These are phyloP conservation scores for Eucalyptus brandiana DNA, from an alignment of 345 rosid species.

Conservation along the genomic window DNA sequence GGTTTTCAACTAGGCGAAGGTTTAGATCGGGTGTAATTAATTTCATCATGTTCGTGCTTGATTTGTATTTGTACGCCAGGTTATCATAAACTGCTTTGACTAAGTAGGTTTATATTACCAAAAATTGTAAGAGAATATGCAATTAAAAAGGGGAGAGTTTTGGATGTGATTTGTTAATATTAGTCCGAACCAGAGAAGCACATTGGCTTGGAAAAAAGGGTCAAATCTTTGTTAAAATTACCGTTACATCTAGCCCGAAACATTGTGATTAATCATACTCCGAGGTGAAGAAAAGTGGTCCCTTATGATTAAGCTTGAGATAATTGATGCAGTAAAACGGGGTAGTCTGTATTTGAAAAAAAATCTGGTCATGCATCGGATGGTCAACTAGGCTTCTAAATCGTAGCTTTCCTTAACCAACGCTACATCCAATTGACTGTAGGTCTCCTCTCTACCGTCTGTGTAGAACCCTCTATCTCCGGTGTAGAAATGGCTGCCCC, in stretches of 20 bases:
- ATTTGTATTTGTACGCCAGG: neutral
- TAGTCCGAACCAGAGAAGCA: neutral
- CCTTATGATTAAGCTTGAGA: neutral
- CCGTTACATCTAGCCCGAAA: fast-evolving
- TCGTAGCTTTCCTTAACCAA: too few relatives aligned
- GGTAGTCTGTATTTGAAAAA: neutral
- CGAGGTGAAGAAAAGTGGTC: neutral
- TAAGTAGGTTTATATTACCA: neutral
- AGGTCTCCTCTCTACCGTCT: too few relatives aligned
- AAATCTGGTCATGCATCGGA: too few relatives aligned
- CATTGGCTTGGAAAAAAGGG: too few relatives aligned
- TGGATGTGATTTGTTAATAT: too few relatives aligned
- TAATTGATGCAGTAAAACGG: neutral
- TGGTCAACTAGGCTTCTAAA: neutral
- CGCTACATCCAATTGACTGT: too few relatives aligned
- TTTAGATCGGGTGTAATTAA: too few relatives aligned
- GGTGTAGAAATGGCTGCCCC: too few relatives aligned
- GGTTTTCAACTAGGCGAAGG: too few relatives aligned
- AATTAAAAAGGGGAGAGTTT: too few relatives aligned
- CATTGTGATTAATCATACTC: too few relatives aligned
- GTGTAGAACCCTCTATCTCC: too few relatives aligned
- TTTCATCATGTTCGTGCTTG: neutral
- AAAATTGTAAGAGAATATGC: neutral
- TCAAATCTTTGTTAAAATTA: neutral
- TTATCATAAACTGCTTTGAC: neutral